Evolutionary conservation across 2,329 filamentous ascomycete species (phyloP), one percentile per base, ranked within the genome.

Genomic region (Truncatella angustata): DNA sequence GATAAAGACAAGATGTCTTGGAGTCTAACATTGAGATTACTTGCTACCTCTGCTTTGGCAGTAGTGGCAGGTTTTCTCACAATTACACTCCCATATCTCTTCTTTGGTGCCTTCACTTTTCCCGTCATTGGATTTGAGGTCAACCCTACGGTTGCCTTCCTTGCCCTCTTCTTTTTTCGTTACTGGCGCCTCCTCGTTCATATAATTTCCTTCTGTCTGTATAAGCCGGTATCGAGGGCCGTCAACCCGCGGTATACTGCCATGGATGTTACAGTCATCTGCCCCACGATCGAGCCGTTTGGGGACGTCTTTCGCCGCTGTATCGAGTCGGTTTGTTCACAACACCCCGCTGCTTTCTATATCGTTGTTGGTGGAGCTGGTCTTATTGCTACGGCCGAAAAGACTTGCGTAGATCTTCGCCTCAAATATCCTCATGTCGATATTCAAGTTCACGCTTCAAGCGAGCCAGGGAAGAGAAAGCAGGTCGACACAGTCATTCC

Each of bases 241-340:
- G 23, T 16, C 0, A 58, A 63, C 3, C 72, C 75, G 0, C 59
- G 46, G 0, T 70, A 72, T 54, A 58, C 54, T 5, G 58, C 61
- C 3, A 47, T 53, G 1, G 74, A 83, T 34, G 73, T 76, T 46
- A 79, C 78, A 0, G 73, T 82, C 18, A 68, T 84, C 42, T 60
- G 84, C 2, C 77, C 80, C 0, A 83, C 79, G 0, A 67, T 80
- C 3, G 73, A 77, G 11, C 76, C 78, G 0, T 46, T 58, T 0
- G 70, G 71, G 10, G 46, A 40, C 0, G 67, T 71, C 16, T 80
- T 84, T 50, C 42, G 54, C 0, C 67, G 69, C 12, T 77, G 75
- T 48, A 53, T 81, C 3, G 40, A 51, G 0, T 71, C 69, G 0
- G 69, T 76, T 2, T 61, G 76, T 1, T 40, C 50, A 1, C 77